Base-by-base conservation (phyloP, 2,329 filamentous ascomycete genomes). In the Venturia effusa region DNA sequence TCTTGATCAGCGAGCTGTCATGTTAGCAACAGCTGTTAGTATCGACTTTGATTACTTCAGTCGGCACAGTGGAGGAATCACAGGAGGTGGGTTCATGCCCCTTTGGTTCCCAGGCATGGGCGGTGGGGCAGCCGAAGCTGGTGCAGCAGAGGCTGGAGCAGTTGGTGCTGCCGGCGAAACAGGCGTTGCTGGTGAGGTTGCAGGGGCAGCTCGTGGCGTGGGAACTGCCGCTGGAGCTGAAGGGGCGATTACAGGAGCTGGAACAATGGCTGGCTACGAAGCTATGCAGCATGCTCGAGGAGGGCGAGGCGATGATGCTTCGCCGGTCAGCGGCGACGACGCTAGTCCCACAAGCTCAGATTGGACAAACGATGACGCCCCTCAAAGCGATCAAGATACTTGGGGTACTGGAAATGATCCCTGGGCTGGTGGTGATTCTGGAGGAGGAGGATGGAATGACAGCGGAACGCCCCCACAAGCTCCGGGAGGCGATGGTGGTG, bases 21-120 rank as follows among this genome's bases (percentile, higher is more conserved):
- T 87, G 84, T 78, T 88, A 10, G 84, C 85, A 11, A 86, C 84
- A 0, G 85, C 85, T 7, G 84, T 87, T 15, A 84, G 78, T 64
- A 80, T 87, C 59, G 85, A 88, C 69, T 87, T 87, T 66, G 85
- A 88, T 70, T 88, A 87, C 72, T 88, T 88, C 74, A 86, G 83
- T 65, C 78, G 84, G 1, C 83, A 86, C 66, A 84, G 81, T 62
- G 71, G 74, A 2, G 77, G 78, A 11, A 30, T 57, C 1, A 74
- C 65, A 19, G 70, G 74, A 19, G 73, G 79, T 19, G 71, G 79
- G 54, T 76, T 80, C 45, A 68, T 86, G 70, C 84, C 84, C 0
- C 69, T 85, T 61, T 81, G 78, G 74, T 75, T 83, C 65, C 78
- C 79, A 1, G 74, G 73, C 70, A 69, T 13, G 69, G 68, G 13